Base-by-base conservation (phyloP, 352 stramenopile genomes). In the Phytophthora aleatoria region DNA sequence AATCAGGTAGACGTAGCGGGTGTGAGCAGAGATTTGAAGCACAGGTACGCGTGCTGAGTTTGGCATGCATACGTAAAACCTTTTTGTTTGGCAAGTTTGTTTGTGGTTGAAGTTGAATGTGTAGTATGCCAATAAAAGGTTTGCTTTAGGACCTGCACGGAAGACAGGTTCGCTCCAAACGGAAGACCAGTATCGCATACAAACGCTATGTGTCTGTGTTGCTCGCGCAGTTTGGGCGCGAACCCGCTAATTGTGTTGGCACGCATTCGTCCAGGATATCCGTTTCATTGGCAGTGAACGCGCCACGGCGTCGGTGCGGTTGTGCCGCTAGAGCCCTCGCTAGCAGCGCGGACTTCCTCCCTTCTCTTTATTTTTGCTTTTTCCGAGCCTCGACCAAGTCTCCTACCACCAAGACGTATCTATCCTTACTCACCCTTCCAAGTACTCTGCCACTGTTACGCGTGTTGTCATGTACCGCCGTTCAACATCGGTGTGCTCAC, bases 331-430 rank as follows among this genome's bases (percentile, higher is more conserved):
- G 20, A 20, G 20, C 20, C 20, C 20, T 20, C 20, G 20, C 20
- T 20, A 20, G 20, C 20, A 20, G 20, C 20, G 20, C 20, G 20
- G 20, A 20, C 20, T 20, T 20, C 20, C 20, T 15, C 20, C 8
- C 16, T 48, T 13, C 3, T 26, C 35, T 41, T 53, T 15, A 53
- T 41, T 53, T n/a, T 42, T 9, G 24, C 7, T 42, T 53, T 53
- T 42, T 9, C 47, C 28, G 15, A 28, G 13, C 28, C 16, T 16
- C 30, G 11, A 24, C 13, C 11, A 53, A 53, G 47, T 35, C 26
- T 6, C 47, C n/a, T 9, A 53, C 4, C 30, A 15, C 10, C 8
- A 41, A 11, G 7, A 15, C 28, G 13, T n/a, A 5, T 16, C 26
- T 31, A 5, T 16, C 47, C 47, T 13, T 8, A n/a, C 3, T 30